A percentile compares a stretch with the other conserved stretches of the same genome.
These are phyloP conservation scores for Kernera saxatilis DNA, from an alignment of 345 rosid species.

Conservation along the genomic window DNA sequence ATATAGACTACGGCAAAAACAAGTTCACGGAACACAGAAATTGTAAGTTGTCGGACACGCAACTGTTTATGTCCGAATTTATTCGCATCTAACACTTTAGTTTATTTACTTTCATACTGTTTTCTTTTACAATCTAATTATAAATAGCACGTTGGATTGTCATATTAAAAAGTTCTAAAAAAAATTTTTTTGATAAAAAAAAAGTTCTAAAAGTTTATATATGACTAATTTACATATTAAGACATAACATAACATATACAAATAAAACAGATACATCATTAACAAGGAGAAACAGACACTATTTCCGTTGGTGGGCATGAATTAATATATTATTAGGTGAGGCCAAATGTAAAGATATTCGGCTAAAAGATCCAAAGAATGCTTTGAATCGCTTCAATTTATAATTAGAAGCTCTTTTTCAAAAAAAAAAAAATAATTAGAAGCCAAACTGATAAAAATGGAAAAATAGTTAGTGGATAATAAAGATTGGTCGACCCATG, in stretches of 20 bases:
- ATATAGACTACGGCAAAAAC: background rate
- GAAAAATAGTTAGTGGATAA: constrained; percentile 13
- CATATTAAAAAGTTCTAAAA: background rate
- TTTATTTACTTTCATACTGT: background rate
- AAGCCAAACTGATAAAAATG: background rate
- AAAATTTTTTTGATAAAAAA: too few species aligned
- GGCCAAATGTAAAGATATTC: constrained; percentile 10
- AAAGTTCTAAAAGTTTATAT: background rate
- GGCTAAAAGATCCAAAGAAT: constrained; percentile 19
- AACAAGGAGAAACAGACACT: background rate
- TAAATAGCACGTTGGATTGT: background rate
- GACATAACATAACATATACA: background rate
- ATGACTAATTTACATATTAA: background rate
- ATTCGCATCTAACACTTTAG: constrained; percentile 16
- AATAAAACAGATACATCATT: background rate
- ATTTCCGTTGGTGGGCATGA: constrained; percentile 6
- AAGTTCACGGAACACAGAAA: constrained; percentile 8
- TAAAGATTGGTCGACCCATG: constrained; percentile 22
- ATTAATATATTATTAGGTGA: background rate
- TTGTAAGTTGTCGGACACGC: constrained; percentile 15
- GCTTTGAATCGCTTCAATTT: background rate
- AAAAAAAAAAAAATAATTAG: too few species aligned
- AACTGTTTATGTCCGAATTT: constrained; percentile 25
- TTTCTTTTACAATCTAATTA: background rate
- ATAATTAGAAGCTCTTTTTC: background rate